Conservation (phyloP, 257 asterid species). For the Galeopsis tetrahit region DNA sequence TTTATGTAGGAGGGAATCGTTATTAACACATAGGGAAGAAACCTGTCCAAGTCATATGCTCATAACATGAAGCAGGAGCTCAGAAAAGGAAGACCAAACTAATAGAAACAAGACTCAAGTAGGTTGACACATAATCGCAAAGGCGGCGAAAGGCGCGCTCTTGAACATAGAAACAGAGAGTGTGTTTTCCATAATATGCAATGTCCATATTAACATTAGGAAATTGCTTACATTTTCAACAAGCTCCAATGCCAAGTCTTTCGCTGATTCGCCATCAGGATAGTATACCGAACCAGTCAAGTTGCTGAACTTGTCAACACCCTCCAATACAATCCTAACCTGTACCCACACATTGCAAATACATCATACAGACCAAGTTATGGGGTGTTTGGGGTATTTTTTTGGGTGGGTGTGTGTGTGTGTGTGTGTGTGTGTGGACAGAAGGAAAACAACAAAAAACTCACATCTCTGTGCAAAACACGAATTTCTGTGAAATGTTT, state of each 20-base stretch:
- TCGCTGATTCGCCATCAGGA: slow-evolving; percentile 88
- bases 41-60: slow-evolving; percentile 4
- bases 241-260: slow-evolving; percentile 90
- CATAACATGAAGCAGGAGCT: slow-evolving; percentile 18
- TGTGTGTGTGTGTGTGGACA: too few species aligned
- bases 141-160: not conserved
- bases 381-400: not conserved
- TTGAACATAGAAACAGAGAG: not conserved
- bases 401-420: not conserved
- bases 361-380: slow-evolving; percentile 18
- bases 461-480: slow-evolving; percentile 89
- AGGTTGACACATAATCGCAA: not conserved
- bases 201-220: not conserved
- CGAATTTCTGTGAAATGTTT: slow-evolving; percentile 95
- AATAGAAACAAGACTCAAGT: not conserved
- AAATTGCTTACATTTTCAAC: slow-evolving; percentile 71
- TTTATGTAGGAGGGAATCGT: not conserved
- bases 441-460: slow-evolving; percentile 32
- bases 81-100: not conserved
- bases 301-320: slow-evolving; percentile 92
- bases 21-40: slow-evolving; percentile 3
- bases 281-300: slow-evolving; percentile 86
- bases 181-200: not conserved
- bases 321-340: slow-evolving; percentile 96
- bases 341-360: slow-evolving; percentile 41